Conservation (phyloP, 2,329 filamentous ascomycete species). For the Cordyceps farinosa region DNA sequence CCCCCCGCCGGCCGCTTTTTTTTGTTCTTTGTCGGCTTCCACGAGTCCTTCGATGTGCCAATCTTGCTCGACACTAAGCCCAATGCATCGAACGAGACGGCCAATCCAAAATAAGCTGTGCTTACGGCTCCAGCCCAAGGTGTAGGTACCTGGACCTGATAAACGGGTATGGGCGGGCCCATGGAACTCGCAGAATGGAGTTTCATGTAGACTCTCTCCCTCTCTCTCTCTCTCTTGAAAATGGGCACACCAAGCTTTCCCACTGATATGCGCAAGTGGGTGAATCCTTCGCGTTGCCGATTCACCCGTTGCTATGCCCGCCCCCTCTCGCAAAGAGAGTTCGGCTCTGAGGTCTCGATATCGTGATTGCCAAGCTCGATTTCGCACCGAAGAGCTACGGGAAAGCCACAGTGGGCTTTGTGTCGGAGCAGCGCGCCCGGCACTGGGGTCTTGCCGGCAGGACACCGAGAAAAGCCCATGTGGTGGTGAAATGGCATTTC, state of each 20-base stretch:
- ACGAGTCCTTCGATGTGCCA: neutral
- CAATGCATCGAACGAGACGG: slow-evolving; percentile 2
- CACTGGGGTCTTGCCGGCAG: neutral
- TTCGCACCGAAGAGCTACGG: neutral
- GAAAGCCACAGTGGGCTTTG: slow-evolving; percentile 6
- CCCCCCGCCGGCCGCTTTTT: no score
- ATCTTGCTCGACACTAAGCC: neutral
- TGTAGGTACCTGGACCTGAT: neutral
- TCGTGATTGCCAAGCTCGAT: neutral
- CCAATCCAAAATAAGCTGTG: slow-evolving; percentile 3
- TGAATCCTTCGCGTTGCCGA: slow-evolving; percentile 11
- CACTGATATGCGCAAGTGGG: neutral
- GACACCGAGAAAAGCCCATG: slow-evolving; percentile 9
- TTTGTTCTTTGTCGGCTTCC: neutral
- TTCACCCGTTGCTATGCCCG: slow-evolving; percentile 13
- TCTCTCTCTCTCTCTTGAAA: neutral
- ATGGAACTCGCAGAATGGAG: slow-evolving; percentile 15
- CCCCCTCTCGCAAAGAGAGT: neutral
- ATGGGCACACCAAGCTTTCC: neutral
- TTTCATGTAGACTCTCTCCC: neutral
- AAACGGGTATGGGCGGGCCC: neutral
- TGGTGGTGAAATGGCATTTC: neutral
- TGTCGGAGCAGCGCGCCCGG: slow-evolving; percentile 2
- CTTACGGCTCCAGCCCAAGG: neutral
- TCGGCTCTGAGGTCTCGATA: neutral